Evolutionary conservation across 2,329 filamentous ascomycete genomes (phyloP).

Genomic region (Macrophomina phaseolina): DNA sequence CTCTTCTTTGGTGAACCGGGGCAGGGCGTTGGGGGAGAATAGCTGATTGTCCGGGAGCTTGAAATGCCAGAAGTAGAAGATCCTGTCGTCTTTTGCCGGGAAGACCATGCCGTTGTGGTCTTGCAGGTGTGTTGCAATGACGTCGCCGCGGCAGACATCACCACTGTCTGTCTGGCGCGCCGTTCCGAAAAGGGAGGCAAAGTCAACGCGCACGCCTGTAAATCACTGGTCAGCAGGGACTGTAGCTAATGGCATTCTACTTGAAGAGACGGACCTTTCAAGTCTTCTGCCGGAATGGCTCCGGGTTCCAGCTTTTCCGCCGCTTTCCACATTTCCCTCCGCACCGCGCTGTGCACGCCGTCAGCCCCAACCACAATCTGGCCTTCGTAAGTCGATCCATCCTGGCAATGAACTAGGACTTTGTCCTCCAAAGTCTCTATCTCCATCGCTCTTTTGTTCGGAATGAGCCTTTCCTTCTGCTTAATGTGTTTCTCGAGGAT

Average conservation of each 20-base stretch:
- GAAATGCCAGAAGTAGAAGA: no score
- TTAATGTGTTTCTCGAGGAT: background rate
- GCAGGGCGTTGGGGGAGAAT: no score
- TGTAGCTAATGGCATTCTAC: background rate
- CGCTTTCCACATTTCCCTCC: background rate
- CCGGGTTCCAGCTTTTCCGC: background rate
- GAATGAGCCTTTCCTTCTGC: background rate
- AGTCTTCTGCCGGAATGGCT: background rate
- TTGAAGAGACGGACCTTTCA: background rate
- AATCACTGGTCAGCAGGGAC: background rate
- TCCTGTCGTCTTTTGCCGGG: no score
- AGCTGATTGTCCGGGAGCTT: no score
- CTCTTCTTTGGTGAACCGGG: no score
- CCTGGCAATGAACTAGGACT: background rate
- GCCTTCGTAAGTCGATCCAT: background rate
- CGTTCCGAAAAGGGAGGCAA: background rate
- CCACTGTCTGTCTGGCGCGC: background rate
- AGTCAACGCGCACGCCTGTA: background rate
- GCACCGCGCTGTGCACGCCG: background rate
- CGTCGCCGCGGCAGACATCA: background rate
- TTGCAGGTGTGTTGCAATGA: background rate
- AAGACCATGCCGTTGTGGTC: background rate
- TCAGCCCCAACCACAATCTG: background rate
- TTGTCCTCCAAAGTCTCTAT: background rate
- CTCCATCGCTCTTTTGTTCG: background rate